Conservation (phyloP, 352 stramenopile genomes). For the Pythium rhizo-oryzae region DNA sequence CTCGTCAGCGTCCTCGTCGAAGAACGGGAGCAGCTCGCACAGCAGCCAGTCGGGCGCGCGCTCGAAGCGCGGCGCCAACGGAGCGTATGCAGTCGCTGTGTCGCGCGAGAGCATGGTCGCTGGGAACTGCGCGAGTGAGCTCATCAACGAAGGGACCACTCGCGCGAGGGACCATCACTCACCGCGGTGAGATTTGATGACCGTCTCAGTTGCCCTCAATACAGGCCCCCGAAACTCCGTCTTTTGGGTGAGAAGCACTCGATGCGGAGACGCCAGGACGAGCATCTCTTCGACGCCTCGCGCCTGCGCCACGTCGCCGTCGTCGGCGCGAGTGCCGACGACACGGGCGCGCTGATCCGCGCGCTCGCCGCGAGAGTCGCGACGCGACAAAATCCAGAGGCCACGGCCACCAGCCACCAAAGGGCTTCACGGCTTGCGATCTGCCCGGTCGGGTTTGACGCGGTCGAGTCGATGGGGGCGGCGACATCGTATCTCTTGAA, state of each 20-base stretch:
- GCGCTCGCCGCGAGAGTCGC: not conserved
- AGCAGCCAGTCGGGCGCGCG: constrained; percentile 5
- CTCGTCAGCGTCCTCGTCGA: not conserved
- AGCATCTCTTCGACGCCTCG: not conserved
- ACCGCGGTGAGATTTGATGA: no score
- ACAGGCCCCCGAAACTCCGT: no score
- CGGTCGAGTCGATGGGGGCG: not conserved
- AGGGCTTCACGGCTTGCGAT: not conserved
- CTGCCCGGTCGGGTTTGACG: not conserved
- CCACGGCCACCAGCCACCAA: not conserved
- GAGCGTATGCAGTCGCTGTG: no score
- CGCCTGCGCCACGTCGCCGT: constrained; percentile 12
- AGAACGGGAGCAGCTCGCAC: no score
- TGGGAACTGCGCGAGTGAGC: no score
- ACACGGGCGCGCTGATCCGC: not conserved
- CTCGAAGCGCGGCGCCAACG: no score
- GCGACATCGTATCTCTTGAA: not conserved
- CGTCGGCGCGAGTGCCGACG: not conserved
- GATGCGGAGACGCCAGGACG: no score
- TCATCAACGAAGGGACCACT: no score
- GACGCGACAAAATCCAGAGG: not conserved
- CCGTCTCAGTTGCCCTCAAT: no score
- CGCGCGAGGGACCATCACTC: no score
- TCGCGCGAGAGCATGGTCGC: no score
- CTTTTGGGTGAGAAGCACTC: no score